Base-by-base conservation (phyloP, 257 asterid genomes). In the Agastache rugosa region DNA sequence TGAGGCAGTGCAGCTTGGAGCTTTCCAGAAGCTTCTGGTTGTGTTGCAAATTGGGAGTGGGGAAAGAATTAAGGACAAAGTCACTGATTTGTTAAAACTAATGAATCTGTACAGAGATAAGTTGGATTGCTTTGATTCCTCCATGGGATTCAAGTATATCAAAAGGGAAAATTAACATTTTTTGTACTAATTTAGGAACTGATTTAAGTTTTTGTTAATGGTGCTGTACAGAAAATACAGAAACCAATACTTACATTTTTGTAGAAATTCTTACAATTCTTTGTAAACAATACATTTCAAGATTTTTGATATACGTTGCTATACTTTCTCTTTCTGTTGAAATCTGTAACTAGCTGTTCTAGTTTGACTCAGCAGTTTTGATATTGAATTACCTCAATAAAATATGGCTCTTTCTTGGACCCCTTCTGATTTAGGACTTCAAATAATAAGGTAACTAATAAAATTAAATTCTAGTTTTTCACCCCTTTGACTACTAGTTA, bases 11-110 rank as follows among this genome's bases (percentile, higher is more conserved):
- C 83, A 82, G 69, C 72, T 83, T 5, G 98, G 98, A 50, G 94
- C 83, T 25, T 93, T 91, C 50, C 96, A 90, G 76, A 93, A 93
- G 85, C 83, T 93, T 3, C 47, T 93, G 83, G 88, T 93, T 48
- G 93, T 87, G 59, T 70, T 93, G 14, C 98, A 93, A 55, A 88
- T 91, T 48, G 98, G 97, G 1, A 82, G 89, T 75, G 88, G 75
- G 29, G 88, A 79, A 20, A 53, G 74, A 48, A 80, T 88, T 0
- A 93, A 89, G 83, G 94, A 82, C 67, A 87, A 84, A 66, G 90
- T 83, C 53, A 91, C 93, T 29, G 96, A 89, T 53, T 71, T 93
- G 42, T 74, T 93, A 69, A 93, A 89, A 59, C 11, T 87, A 77
- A 89, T 93, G 96, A 89, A 88, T 80, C 56, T 79, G 79, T 85